Evolutionary conservation across 2,329 filamentous ascomycete species (phyloP), one percentile per base, ranked within the genome.

Genomic region (Aspergillus udagawae): DNA sequence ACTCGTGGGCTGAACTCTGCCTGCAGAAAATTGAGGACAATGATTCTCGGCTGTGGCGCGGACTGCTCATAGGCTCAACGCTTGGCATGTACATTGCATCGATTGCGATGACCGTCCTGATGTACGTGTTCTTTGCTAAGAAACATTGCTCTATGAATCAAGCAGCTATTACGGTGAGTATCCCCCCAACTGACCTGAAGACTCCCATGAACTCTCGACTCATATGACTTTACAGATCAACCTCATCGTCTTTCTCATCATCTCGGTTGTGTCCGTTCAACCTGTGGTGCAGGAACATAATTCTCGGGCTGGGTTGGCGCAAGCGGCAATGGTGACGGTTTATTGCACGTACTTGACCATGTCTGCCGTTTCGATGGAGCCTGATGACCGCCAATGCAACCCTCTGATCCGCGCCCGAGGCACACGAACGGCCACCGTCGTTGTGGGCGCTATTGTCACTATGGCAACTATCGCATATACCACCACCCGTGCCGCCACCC

Each of bases 331-430:
- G 85, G 94, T 99, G 48, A 91, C 92, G 20, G 85, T 96, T 57
- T 99, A 99, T 81, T 99, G 94, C 84, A 97, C 94, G 47, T 99
- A 99, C 72, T 85, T 99, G 55, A 99, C 94, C 64, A 91, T 99
- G 86, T 97, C 92, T 2, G 94, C 94, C 27, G 94, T 99, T 1
- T 96, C 92, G 55, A 97, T 99, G 94, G 93, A 99, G 69, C 94
- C 94, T 0, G 93, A 97, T 73, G 87, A 97, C 79, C 88, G 90
- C 66, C 84, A 90, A 63, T 99, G 94, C 84, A 99, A 99, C 75
- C 94, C 94, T 8, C 82, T 99, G 32, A 82, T 97, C 60, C 77
- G 85, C 53, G 92, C 92, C 7, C 89, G 90, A 60, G 92, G 91
- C 59, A 94, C 93, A 9, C 86, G 94, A 60, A 95, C 90, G 7